phyloP scores from a whole-genome alignment of 2,329 filamentous ascomycete genomes.

The Aureobasidium uvarum region DNA sequence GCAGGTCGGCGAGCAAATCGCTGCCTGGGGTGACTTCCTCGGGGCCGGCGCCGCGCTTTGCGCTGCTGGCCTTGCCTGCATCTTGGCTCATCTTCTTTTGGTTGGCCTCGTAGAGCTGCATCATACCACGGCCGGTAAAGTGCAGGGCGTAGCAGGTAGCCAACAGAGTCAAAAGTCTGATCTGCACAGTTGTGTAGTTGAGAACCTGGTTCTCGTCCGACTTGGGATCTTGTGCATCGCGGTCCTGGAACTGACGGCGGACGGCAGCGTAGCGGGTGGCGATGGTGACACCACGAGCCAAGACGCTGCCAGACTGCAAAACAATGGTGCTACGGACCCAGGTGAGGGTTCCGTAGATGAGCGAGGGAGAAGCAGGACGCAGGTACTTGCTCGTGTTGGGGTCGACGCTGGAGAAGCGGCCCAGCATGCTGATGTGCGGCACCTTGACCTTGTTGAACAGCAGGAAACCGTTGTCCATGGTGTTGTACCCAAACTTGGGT shows the following conservation, averaged over 20 bases:
- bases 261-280: conserved; percentile 72
- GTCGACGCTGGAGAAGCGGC: conserved; percentile 68
- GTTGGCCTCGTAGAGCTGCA: conserved; percentile 68
- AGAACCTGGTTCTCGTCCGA: conserved; percentile 71
- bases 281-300: conserved; percentile 75
- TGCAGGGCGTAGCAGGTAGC: conserved; percentile 75
- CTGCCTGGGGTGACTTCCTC: conserved; percentile 66
- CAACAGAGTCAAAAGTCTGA: conserved; percentile 68
- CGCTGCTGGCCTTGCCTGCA: conserved; percentile 44
- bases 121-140: conserved; percentile 76
- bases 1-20: conserved; percentile 69
- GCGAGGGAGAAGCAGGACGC: conserved; percentile 62
- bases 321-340: conserved; percentile 73
- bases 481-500: conserved; percentile 76
- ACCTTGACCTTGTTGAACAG: conserved; percentile 75
- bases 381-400: conserved; percentile 66
- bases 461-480: conserved; percentile 79
- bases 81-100: conserved; percentile 62
- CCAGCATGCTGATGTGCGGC: conserved; percentile 71
- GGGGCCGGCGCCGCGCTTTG: conserved; percentile 60
- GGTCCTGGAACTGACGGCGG: conserved; percentile 74
- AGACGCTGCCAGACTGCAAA: conserved; percentile 66
- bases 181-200: conserved; percentile 79
- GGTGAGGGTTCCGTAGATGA: conserved; percentile 73
- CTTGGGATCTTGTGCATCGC: conserved; percentile 59